Base-by-base conservation (phyloP, 352 stramenopile genomes). In the Phytophthora cactorum region DNA sequence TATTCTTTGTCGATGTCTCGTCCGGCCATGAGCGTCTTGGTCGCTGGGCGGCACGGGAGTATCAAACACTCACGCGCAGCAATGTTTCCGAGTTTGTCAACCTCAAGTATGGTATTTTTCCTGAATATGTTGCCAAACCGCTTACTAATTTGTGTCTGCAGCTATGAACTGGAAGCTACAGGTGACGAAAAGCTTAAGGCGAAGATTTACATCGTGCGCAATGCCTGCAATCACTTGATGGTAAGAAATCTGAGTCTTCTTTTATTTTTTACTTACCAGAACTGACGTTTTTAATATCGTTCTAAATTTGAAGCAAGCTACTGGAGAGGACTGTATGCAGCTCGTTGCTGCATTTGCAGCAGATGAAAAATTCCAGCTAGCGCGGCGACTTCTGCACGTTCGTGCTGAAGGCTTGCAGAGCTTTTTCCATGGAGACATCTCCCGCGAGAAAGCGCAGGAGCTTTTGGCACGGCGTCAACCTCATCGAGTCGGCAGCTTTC, bases 401-500 rank as follows among this genome's bases (percentile, higher is more conserved):
- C 85, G 83, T 2, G 63, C 73, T 1, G 75, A 88, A 62, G 85
- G 85, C 1, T 70, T 93, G 51, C 81, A 87, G 63, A 90, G 79
- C 28, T 93, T 93, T 68, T 93, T 87, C 73, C 85, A 93, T 45
- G 85, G 85, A 8, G 82, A 89, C 28, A 91, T 93, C 27, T 76
- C 84, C 1, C 85, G 85, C 12, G 78, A 81, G 15, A 72, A 63
- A 17, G 68, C 83, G 1, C 78, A 91, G 38, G 55, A 77, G 38
- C 69, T 93, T 51, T 52, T 93, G 29, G 7, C 66, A 15, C 57
- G 63, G 12, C 63, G 68, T 27, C 63, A 68, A 52, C 68, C 62
- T 17, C 59, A 68, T n/a, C 75, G 72, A 3, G 34, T 59, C 1
- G 85, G 85, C 12, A 86, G 75, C 52, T 93, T 93, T 59, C 71